Evolutionary conservation across 1,284 basidiomycete species (phyloP).

Genomic region (Hypsizygus ulmarius): DNA sequence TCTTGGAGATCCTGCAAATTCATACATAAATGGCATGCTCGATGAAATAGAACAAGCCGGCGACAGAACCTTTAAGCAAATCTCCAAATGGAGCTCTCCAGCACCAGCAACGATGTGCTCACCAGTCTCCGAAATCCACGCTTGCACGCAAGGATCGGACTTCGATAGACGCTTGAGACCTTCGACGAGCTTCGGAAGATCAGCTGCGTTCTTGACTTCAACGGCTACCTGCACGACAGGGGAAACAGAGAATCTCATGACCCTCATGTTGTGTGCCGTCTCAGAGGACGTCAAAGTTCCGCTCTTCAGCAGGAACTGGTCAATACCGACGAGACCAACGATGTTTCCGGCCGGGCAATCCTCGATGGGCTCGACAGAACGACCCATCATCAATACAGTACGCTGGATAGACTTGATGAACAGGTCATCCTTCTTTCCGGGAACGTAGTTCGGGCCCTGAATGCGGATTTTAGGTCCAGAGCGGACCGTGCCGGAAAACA

Average conservation of each 20-base stretch:
- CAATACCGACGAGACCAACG: slow-evolving; percentile 97
- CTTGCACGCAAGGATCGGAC: slow-evolving; percentile 98
- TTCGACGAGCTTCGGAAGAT: slow-evolving; percentile 99
- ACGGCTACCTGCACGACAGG: slow-evolving; percentile 99
- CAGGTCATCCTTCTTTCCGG: slow-evolving; percentile 98
- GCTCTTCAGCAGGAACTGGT: slow-evolving; percentile 99
- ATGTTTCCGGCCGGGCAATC: slow-evolving; percentile 99
- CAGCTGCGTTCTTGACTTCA: slow-evolving; percentile 99
- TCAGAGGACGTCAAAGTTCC: slow-evolving; percentile 97
- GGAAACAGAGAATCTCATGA: slow-evolving; percentile 99
- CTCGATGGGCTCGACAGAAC: slow-evolving; percentile 97
- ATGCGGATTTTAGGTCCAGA: slow-evolving; percentile 98
- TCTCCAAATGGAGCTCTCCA: slow-evolving; percentile 87
- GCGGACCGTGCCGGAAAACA: slow-evolving; percentile 97
- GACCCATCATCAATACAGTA: slow-evolving; percentile 99
- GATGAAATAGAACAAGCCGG: slow-evolving; percentile 3
- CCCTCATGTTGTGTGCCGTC: slow-evolving; percentile 99
- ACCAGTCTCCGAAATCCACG: slow-evolving; percentile 89
- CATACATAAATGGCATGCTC: slow-evolving; percentile 3
- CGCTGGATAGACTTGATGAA: slow-evolving; percentile 98
- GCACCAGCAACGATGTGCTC: slow-evolving; percentile 99
- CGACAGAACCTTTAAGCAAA: slow-evolving; percentile 8
- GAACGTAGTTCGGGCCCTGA: slow-evolving; percentile 97
- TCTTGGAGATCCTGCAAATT: slow-evolving; percentile 90
- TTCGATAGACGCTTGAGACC: slow-evolving; percentile 99